A percentile compares a stretch with the other conserved stretches of the same genome.
phyloP scores from a whole-genome alignment of 345 rosid genomes.

The Zanthoxylum bungeanum region DNA sequence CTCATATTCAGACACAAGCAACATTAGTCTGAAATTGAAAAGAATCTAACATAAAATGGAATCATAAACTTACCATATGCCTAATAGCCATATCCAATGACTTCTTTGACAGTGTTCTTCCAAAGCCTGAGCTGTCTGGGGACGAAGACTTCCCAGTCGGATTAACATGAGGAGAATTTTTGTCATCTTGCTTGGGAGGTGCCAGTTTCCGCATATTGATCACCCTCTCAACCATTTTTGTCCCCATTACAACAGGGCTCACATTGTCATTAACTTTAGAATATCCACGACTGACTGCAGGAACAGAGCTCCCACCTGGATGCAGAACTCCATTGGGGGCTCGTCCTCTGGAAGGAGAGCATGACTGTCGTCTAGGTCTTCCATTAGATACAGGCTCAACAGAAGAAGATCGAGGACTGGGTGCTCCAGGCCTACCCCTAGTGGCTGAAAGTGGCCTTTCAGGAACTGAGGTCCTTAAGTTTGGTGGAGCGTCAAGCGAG shows the following conservation, averaged over 20 bases:
- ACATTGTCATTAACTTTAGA: constrained; percentile 67
- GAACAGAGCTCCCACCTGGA: constrained; percentile 88
- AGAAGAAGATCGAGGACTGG: constrained; percentile 81
- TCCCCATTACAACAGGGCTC: constrained; percentile 83
- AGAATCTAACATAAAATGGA: neutral
- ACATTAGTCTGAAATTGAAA: neutral
- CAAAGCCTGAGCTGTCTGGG: constrained; percentile 89
- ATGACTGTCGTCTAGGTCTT: constrained; percentile 82
- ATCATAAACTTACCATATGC: constrained; percentile 70
- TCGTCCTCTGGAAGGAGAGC: constrained; percentile 96
- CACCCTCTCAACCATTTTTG: constrained; percentile 96
- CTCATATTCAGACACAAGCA: neutral
- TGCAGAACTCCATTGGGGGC: constrained; percentile 52
- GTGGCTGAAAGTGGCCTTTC: constrained; percentile 92
- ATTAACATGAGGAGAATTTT: constrained; percentile 71
- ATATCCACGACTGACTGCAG: constrained; percentile 66
- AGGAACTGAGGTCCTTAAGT: constrained; percentile 81
- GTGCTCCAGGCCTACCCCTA: constrained; percentile 96
- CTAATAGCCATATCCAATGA: constrained; percentile 98
- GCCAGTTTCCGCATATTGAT: constrained; percentile 87
- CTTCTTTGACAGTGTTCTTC: constrained; percentile 92
- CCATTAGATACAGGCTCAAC: constrained; percentile 70
- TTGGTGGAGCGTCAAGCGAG: constrained; percentile 93
- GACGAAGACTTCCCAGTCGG: constrained; percentile 79
- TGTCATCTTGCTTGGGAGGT: constrained; percentile 81